These are phyloP conservation scores for Coprinopsis marcescibilis DNA, from an alignment of 768 basidiomycete species.

Conservation along the genomic window DNA sequence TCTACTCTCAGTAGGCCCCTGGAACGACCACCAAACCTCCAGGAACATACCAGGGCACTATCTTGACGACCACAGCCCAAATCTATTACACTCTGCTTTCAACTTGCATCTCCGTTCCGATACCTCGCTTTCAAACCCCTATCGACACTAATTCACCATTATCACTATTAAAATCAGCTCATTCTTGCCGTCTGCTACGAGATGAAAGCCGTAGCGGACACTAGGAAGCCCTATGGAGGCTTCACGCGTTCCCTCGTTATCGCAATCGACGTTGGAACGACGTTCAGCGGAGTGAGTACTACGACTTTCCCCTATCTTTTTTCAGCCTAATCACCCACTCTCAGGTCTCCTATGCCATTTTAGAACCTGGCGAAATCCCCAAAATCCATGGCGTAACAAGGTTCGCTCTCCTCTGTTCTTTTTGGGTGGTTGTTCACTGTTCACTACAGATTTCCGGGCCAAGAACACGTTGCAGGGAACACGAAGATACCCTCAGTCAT, in stretches of 20 bases:
- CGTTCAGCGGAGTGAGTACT: constrained; percentile 63
- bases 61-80: too few species aligned
- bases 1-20: too few species aligned
- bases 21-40: too few species aligned
- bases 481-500: constrained; percentile 77
- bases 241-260: constrained; percentile 60
- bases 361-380: constrained; percentile 76
- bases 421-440: constrained; percentile 8
- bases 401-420: constrained; percentile 18
- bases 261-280: constrained; percentile 79
- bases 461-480: constrained; percentile 82
- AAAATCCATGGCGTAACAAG: constrained; percentile 78
- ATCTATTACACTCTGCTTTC: too few species aligned
- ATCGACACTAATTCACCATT: too few species aligned
- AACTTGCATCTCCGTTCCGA: too few species aligned
- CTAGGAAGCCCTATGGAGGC: constrained; percentile 71
- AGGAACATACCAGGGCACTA: too few species aligned
- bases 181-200: too few species aligned
- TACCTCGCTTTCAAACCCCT: too few species aligned
- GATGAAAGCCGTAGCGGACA: constrained; percentile 41
- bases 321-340: constrained; percentile 6
- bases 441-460: constrained; percentile 68
- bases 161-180: too few species aligned
- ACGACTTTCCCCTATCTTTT: neutral
- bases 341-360: constrained; percentile 71